Percentiles rank a stretch among this genome's conserved stretches.
Conservation (phyloP, 768 basidiomycete species). For the Albatrellus ellisii region DNA sequence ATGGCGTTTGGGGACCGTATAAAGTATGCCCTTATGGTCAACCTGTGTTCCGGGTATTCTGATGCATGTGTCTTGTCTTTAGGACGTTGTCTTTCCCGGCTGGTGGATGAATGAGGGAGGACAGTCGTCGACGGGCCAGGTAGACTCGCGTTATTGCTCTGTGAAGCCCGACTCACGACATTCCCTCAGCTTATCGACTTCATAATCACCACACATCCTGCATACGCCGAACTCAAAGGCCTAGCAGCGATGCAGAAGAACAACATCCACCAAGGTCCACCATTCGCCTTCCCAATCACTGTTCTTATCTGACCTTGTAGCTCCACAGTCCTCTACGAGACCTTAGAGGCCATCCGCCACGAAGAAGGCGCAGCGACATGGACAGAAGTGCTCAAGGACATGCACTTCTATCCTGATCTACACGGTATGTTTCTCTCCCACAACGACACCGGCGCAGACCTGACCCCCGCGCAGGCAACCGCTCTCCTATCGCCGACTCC, state of each 20-base stretch:
- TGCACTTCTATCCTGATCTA: conserved; percentile 93
- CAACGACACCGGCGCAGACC: conserved; percentile 1
- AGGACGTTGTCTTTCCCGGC: conserved; percentile 83
- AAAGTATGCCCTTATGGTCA: conserved; percentile 29
- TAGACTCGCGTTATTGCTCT: conserved; percentile 16
- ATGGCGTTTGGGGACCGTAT: conserved; percentile 90
- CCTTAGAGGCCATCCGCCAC: conserved; percentile 50
- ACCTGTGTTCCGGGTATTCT: conserved; percentile 5
- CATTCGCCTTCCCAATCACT: neutral
- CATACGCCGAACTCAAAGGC: conserved; percentile 58
- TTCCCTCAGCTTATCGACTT: conserved; percentile 74
- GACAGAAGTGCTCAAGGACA: conserved; percentile 78
- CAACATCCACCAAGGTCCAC: conserved; percentile 43
- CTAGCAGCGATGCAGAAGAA: conserved; percentile 44
- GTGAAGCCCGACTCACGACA: neutral
- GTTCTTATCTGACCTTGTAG: neutral
- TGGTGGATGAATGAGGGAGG: conserved; percentile 99
- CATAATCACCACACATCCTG: conserved; percentile 83
- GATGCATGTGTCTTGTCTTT: conserved; percentile 12
- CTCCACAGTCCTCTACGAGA: conserved; percentile 51
- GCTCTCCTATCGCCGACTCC: conserved; percentile 93
- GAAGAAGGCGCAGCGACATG: conserved; percentile 44
- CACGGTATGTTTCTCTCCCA: conserved; percentile 42
- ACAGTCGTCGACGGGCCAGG: conserved; percentile 96
- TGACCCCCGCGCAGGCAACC: conserved; percentile 50